Conservation (phyloP, 306 rosid genomes). For the Potentilla sterilis region DNA sequence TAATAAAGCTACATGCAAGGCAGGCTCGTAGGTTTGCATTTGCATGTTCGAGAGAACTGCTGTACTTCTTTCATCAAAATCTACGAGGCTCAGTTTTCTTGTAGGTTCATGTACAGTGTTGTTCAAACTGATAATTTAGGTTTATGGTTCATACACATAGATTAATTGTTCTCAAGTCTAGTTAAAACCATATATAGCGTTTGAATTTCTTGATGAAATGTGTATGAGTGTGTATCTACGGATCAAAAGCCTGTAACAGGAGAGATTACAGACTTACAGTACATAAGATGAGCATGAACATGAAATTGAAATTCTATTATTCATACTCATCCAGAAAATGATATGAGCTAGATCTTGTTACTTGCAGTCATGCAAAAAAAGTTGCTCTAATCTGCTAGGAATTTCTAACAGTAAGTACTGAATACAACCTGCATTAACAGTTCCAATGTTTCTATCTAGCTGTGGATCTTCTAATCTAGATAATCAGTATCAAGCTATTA, state of each 20-base stretch:
- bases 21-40: slow-evolving; percentile 20
- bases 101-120: background rate
- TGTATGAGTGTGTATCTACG: background rate
- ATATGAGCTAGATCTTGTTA: slow-evolving; percentile 17
- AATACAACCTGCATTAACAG: slow-evolving; percentile 20
- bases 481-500: slow-evolving; percentile 16
- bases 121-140: background rate
- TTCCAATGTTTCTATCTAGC: slow-evolving; percentile 26
- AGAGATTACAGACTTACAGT: no score
- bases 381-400: slow-evolving; percentile 16
- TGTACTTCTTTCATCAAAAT: background rate
- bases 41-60: background rate
- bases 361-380: background rate
- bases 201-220: background rate
- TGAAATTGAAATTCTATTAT: background rate
- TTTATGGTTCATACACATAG: background rate
- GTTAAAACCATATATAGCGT: background rate
- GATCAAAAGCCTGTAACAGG: no score
- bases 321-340: slow-evolving; percentile 1
- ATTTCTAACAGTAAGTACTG: slow-evolving; percentile 4
- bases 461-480: slow-evolving; percentile 21
- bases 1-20: slow-evolving; percentile 52
- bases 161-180: background rate
- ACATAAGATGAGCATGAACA: background rate
- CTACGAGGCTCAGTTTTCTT: background rate